Evolutionary conservation across 257 asterid species (phyloP), one percentile per base, ranked within the genome.

Genomic region (Solanum corneliomulleri): DNA sequence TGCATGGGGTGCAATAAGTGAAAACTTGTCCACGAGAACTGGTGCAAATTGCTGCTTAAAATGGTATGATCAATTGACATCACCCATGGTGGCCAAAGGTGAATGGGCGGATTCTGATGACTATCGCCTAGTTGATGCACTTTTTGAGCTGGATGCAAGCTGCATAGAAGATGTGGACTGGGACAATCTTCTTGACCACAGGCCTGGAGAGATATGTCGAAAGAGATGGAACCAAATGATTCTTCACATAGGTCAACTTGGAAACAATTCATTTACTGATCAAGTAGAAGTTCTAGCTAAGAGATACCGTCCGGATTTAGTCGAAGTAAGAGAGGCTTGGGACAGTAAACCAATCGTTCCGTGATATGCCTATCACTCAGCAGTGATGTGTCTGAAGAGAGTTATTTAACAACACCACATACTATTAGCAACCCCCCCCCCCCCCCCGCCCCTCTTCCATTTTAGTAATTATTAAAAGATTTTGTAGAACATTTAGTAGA

Each of bases 161-260:
- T 80, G 85, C 85, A 81, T 81, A 18, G 85, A 81, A 31, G 85
- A 81, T 31, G 31, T 81, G 29, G 85, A 81, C 29, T 49, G 85
- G 85, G 85, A 81, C 44, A 81, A 49, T 49, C 45, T 81, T 81
- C 69, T 49, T 81, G 85, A 81, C 85, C 85, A 31, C 12, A 81
- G 85, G 69, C 69, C 45, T 49, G 85, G 69, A 31, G 85, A 81
- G 69, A 81, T 81, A 49, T 81, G 85, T 18, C 85, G 69, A 49
- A 81, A 81, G 85, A 81, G 85, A 81, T 49, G 85, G 85, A 81
- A 81, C 18, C 85, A 81, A 49, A 81, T 81, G 85, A 64, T 81
- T 47, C 85, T 81, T 81, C 85, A 81, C 85, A 81, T 81, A 49
- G 85, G 85, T 81, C 27, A 81, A 81, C 29, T 47, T 81, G 69